These are phyloP conservation scores for Linnemannia elongata DNA, from an alignment of 192 early-diverging fungal species.

Conservation along the genomic window DNA sequence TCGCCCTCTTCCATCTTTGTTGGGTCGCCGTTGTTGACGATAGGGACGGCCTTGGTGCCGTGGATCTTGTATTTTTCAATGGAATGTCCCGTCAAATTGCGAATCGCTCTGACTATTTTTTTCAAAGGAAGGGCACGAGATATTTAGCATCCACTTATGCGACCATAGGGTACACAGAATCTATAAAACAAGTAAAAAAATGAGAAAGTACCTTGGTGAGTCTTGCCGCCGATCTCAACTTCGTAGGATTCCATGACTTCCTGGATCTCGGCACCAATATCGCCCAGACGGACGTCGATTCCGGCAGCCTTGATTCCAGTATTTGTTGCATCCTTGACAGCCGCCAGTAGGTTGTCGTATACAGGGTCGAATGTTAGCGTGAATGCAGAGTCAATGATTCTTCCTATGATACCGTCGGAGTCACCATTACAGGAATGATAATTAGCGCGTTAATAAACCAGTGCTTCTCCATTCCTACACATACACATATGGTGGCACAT, in stretches of 20 bases:
- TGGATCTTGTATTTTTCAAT: conserved; percentile 94
- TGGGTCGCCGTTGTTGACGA: conserved; percentile 84
- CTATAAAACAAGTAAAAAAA: conserved; percentile 9
- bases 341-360: conserved; percentile 87
- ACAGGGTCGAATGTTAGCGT: conserved; percentile 93
- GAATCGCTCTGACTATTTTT: conserved; percentile 86
- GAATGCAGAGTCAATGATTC: conserved; percentile 96
- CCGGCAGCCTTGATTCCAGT: conserved; percentile 93
- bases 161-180: background rate
- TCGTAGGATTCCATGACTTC: conserved; percentile 99
- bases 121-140: background rate
- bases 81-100: conserved; percentile 97
- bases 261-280: conserved; percentile 95
- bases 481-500: background rate
- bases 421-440: background rate
- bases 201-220: conserved; percentile 71
- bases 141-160: background rate
- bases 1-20: conserved; percentile 98
- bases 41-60: conserved; percentile 95
- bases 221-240: conserved; percentile 93
- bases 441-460: background rate
- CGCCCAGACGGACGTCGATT: conserved; percentile 94
- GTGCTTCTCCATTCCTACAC: background rate
- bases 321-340: conserved; percentile 96
- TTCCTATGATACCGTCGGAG: conserved; percentile 58